These are phyloP conservation scores for Clathrospora elynae DNA, from an alignment of 2,329 filamentous ascomycete species.

Conservation along the genomic window DNA sequence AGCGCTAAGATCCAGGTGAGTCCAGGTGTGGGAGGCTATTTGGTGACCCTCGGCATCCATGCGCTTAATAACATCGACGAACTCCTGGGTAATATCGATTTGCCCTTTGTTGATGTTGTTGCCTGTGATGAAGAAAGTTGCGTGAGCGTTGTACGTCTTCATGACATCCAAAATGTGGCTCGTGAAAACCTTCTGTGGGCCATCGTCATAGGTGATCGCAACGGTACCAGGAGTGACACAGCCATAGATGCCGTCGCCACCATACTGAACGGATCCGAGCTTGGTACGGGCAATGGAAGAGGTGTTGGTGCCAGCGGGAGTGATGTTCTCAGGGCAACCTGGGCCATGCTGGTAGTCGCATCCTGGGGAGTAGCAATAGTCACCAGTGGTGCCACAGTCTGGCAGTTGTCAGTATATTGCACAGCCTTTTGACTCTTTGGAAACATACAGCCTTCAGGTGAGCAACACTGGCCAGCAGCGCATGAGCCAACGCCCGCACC, in stretches of 20 bases:
- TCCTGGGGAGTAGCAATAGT: slow-evolving; percentile 66
- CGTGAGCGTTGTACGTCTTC: slow-evolving; percentile 63
- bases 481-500: slow-evolving; percentile 40
- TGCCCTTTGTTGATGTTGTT: slow-evolving; percentile 62
- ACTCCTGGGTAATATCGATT: slow-evolving; percentile 58
- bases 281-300: slow-evolving; percentile 58
- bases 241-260: slow-evolving; percentile 61
- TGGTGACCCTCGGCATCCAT: slow-evolving; percentile 64
- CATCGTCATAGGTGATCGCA: slow-evolving; percentile 71
- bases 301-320: slow-evolving; percentile 62
- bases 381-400: slow-evolving; percentile 59
- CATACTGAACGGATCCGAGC: slow-evolving; percentile 61
- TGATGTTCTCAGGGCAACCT: slow-evolving; percentile 64
- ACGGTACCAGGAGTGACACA: slow-evolving; percentile 61
- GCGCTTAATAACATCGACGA: slow-evolving; percentile 59
- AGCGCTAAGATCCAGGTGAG: slow-evolving; percentile 56
- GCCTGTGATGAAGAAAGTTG: slow-evolving; percentile 70
- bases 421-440: no score
- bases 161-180: slow-evolving; percentile 66
- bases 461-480: slow-evolving; percentile 45
- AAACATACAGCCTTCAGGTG: slow-evolving; percentile 37
- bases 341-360: slow-evolving; percentile 67
- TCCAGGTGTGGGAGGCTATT: slow-evolving; percentile 64
- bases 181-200: slow-evolving; percentile 64
- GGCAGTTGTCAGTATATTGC: no score